Base-by-base conservation (phyloP, 164 flowering plant genomes). In the Sextonia rubra region DNA sequence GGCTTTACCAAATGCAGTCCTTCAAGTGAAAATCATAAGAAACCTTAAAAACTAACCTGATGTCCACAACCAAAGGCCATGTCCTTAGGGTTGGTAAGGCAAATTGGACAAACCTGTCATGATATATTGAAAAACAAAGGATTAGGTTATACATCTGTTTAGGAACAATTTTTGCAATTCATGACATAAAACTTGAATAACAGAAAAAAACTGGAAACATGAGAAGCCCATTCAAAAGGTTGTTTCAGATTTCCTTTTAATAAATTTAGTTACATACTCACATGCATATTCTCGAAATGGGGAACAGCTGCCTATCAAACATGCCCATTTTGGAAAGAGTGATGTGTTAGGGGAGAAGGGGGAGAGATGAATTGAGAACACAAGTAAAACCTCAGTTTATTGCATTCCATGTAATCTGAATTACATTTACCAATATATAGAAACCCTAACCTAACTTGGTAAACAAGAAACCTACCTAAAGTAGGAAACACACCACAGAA, bases 21-120 rank as follows among this genome's bases (percentile, higher is more conserved):
- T n/a, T n/a, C 64, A 8, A 66, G 15, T n/a, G 69, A 2, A 37
- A 20, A 66, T 12, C 14, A 9, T 4, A 8, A 14, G 25, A 29
- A 20, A 22, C 4, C 8, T 44, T 49, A 29, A 58, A 47, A 23
- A 18, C n/a, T 60, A 12, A 87, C 90, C 91, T 83, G 91, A 79
- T 87, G 91, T 32, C 91, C 91, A 62, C 91, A 87, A 64, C 87
- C 89, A 71, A 87, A 87, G 2, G 89, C 89, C 87, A 86, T 84
- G 66, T 87, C 78, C 72, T 86, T 87, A 1, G 82, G 67, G 49
- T 75, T 66, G 47, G 80, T 75, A 25, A 86, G 75, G 82, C 94
- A 90, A 63, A 92, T 85, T 63, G 90, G 90, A 61, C 93, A 89
- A 56, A 84, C 75, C 95, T 92, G 87, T 30, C 11, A 6, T 15